These are phyloP conservation scores for Collybia nuda DNA, from an alignment of 768 basidiomycete genomes.

Conservation along the genomic window DNA sequence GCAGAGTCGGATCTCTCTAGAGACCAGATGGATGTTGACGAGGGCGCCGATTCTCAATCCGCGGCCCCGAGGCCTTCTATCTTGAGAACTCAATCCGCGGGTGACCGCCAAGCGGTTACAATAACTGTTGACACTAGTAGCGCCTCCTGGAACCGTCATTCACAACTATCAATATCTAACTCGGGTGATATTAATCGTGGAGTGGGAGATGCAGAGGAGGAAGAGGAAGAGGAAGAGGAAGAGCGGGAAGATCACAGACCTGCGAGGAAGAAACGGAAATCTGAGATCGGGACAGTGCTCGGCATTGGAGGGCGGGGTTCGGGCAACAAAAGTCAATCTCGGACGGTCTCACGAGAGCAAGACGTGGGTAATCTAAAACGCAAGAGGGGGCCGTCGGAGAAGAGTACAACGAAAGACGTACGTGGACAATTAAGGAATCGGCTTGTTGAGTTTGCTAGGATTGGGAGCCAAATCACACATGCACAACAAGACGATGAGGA, in stretches of 20 bases:
- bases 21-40: neutral
- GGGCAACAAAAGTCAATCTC: neutral
- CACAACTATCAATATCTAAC: neutral
- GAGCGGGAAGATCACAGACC: slow-evolving; percentile 13
- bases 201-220: neutral
- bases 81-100: too few species aligned
- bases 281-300: neutral
- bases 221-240: slow-evolving; percentile 3
- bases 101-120: neutral
- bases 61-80: too few species aligned
- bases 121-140: slow-evolving; percentile 51
- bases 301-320: neutral
- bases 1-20: too few species aligned
- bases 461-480: slow-evolving; percentile 34
- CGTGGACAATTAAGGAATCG: slow-evolving; percentile 41
- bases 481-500: slow-evolving; percentile 18
- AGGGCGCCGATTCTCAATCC: neutral
- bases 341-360: neutral
- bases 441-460: slow-evolving; percentile 54
- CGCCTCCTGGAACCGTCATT: slow-evolving; percentile 39
- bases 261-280: slow-evolving; percentile 36
- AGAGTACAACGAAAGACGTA: slow-evolving; percentile 4
- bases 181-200: neutral
- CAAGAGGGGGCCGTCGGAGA: slow-evolving; percentile 9
- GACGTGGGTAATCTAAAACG: neutral